phyloP scores from a whole-genome alignment of 345 rosid species.

The Arabidopsis suecica region DNA sequence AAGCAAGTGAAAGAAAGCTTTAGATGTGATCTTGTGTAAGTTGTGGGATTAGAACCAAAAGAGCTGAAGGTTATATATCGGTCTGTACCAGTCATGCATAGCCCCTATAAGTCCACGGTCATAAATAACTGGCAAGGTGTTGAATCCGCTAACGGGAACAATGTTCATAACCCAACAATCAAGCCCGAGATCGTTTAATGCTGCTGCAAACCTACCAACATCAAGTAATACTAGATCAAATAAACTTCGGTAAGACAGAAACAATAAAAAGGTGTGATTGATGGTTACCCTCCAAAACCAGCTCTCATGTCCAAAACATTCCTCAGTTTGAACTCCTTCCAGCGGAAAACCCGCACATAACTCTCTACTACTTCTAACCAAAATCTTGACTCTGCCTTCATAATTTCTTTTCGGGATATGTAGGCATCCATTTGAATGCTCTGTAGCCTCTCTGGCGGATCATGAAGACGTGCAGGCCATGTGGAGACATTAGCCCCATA shows the following conservation, averaged over 20 bases:
- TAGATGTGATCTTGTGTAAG: slow-evolving; percentile 28
- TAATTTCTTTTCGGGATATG: slow-evolving; percentile 64
- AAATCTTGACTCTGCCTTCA: slow-evolving; percentile 65
- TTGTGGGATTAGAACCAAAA: not conserved
- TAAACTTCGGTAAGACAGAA: not conserved
- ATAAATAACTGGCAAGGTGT: slow-evolving; percentile 72
- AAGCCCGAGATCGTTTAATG: slow-evolving; percentile 56
- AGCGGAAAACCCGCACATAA: slow-evolving; percentile 55
- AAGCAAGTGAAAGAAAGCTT: not conserved
- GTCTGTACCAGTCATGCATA: slow-evolving; percentile 71
- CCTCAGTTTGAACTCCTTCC: slow-evolving; percentile 59
- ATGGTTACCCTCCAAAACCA: slow-evolving; percentile 71
- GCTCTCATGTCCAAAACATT: slow-evolving; percentile 78
- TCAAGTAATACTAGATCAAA: slow-evolving; percentile 11
- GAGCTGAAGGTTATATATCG: not conserved
- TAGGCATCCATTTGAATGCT: slow-evolving; percentile 66
- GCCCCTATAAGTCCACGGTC: slow-evolving; percentile 71
- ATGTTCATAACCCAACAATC: slow-evolving; percentile 76
- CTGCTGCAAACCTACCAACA: slow-evolving; percentile 65
- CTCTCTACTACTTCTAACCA: slow-evolving; percentile 63
- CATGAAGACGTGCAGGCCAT: slow-evolving; percentile 70
- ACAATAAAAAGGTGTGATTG: slow-evolving; percentile 15
- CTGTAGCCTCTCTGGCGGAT: slow-evolving; percentile 65
- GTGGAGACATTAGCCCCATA: slow-evolving; percentile 60
- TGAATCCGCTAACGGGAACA: slow-evolving; percentile 61